These are phyloP conservation scores for Eucalyptus albens DNA, from an alignment of 345 rosid genomes.

Conservation along the genomic window DNA sequence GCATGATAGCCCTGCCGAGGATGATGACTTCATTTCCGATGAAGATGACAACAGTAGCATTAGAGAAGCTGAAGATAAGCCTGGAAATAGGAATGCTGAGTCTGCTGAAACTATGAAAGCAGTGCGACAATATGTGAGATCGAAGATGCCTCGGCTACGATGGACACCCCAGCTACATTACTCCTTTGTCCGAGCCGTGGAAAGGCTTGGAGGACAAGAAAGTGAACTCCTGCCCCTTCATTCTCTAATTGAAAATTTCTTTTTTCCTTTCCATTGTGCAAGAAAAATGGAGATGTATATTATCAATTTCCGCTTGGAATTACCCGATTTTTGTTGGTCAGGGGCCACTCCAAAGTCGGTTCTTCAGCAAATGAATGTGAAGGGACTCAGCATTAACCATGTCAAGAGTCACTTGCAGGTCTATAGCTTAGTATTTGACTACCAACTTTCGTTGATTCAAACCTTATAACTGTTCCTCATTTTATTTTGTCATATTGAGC, in stretches of 20 bases:
- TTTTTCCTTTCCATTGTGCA: neutral
- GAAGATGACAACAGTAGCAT: conserved; percentile 4
- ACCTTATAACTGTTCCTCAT: neutral
- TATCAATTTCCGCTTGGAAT: neutral
- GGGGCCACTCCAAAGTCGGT: conserved; percentile 87
- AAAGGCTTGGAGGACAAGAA: conserved; percentile 82
- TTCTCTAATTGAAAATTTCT: neutral
- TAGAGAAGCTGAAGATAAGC: neutral
- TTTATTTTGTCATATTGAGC: neutral
- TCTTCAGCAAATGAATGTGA: conserved; percentile 74
- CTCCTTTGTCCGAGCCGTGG: conserved; percentile 60
- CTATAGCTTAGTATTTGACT: neutral
- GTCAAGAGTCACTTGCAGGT: conserved; percentile 96
- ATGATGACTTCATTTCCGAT: neutral
- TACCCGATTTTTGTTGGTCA: conserved; percentile 1
- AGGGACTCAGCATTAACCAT: conserved; percentile 78
- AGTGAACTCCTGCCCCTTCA: conserved; percentile 22
- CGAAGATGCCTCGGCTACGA: conserved; percentile 66
- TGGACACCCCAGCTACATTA: conserved; percentile 88
- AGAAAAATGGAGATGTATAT: neutral
- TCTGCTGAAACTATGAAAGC: neutral
- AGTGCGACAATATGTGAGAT: conserved; percentile 63
- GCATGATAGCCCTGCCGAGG: neutral
- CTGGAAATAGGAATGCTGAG: neutral
- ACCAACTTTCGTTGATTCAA: neutral